Evolutionary conservation across 768 basidiomycete genomes (phyloP).

Genomic region (Boletus rubescentipes): DNA sequence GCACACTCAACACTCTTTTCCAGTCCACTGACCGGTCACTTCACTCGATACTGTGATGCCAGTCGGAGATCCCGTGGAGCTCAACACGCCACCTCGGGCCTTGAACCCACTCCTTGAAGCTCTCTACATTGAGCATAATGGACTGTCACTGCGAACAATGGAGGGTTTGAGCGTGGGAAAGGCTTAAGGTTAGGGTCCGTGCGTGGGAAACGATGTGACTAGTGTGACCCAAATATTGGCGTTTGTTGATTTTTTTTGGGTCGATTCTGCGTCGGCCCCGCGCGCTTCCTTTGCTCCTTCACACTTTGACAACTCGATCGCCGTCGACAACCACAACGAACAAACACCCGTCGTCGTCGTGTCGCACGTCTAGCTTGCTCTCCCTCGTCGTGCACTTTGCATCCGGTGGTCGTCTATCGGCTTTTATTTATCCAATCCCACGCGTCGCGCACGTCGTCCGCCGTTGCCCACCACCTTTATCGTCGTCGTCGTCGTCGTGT

Average conservation of each 20-base stretch:
- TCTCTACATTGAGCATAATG: conserved; percentile 1
- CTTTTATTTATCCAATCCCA: conserved; percentile 39
- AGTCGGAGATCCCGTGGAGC: neutral
- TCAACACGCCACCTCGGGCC: neutral
- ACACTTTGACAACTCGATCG: conserved; percentile 47
- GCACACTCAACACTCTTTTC: neutral
- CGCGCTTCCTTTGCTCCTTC: conserved; percentile 45
- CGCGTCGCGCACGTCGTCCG: conserved; percentile 49
- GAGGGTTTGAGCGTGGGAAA: conserved; percentile 32
- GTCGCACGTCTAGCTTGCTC: conserved; percentile 30
- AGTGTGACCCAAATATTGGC: conserved; percentile 39
- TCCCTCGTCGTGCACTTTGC: conserved; percentile 19
- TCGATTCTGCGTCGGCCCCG: conserved; percentile 44
- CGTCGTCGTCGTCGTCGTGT: conserved; percentile 29
- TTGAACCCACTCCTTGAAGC: neutral
- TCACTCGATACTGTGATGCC: neutral
- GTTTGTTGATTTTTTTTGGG: conserved; percentile 41
- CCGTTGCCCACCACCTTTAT: conserved; percentile 16
- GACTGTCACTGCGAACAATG: conserved; percentile 17
- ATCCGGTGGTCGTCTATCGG: conserved; percentile 24
- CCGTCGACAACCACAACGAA: conserved; percentile 47
- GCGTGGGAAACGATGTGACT: conserved; percentile 39
- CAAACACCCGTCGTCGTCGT: conserved; percentile 41
- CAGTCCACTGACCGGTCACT: neutral
- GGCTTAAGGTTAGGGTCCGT: conserved; percentile 44